A percentile compares a stretch with the other conserved stretches of the same genome.
Evolutionary conservation across 495 filamentous ascomycete species (phyloP).

Genomic region (Hypoxylon intermedium): DNA sequence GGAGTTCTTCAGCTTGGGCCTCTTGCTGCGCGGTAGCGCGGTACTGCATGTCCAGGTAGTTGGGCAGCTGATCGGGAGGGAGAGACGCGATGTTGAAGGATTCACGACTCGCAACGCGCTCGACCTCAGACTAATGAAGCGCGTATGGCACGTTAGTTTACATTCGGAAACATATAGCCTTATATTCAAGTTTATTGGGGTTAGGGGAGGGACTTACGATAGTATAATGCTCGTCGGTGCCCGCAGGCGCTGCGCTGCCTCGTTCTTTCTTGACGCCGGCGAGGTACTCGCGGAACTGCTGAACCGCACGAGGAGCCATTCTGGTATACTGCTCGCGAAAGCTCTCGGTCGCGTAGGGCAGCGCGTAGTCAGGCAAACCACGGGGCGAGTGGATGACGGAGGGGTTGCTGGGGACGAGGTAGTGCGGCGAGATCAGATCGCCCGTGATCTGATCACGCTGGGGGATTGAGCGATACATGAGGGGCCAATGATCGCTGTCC

Average conservation of each 20-base stretch:
- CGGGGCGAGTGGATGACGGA: constrained; percentile 37
- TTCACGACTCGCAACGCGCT: neutral
- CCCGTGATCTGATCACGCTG: constrained; percentile 35
- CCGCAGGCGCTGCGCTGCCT: neutral
- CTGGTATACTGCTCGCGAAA: constrained; percentile 28
- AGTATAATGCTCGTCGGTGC: constrained; percentile 17
- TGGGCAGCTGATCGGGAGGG: too few species aligned
- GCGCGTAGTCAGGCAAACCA: constrained; percentile 13
- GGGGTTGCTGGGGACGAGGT: constrained; percentile 28
- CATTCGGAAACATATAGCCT: neutral
- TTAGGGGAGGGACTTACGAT: constrained; percentile 13
- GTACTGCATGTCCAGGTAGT: too few species aligned
- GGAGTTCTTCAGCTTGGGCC: too few species aligned
- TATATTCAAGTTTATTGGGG: neutral
- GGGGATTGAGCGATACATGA: neutral
- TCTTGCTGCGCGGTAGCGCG: too few species aligned
- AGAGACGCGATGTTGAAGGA: neutral
- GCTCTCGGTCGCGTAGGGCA: neutral
- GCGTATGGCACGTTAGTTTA: constrained; percentile 8
- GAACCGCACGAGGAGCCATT: constrained; percentile 33
- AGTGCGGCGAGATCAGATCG: constrained; percentile 33
- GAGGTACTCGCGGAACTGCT: neutral
- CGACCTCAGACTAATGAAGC: neutral
- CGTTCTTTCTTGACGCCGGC: constrained; percentile 7
- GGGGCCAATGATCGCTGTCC: neutral